Evolutionary conservation across 2,329 filamentous ascomycete species (phyloP).

Genomic region (Penicillium sp.): DNA sequence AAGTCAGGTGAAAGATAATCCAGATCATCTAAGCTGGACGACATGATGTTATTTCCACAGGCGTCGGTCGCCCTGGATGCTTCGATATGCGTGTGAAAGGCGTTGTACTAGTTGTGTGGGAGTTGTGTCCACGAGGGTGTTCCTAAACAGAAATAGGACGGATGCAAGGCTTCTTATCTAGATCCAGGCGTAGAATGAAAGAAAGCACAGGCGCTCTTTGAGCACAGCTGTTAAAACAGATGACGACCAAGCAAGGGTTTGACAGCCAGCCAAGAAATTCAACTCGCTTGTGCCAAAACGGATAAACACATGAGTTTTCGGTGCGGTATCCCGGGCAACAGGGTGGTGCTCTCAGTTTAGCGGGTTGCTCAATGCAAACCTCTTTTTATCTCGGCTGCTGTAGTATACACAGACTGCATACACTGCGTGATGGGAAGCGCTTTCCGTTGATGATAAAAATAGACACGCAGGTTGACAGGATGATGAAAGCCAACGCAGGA

Average conservation of each 20-base stretch:
- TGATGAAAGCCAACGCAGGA: background rate
- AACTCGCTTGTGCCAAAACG: conserved; percentile 3
- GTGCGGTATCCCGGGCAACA: conserved; percentile 15
- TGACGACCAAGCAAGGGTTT: conserved; percentile 2
- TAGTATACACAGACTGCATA: background rate
- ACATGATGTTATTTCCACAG: conserved; percentile 25
- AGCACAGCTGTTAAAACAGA: background rate
- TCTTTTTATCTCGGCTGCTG: background rate
- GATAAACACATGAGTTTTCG: conserved; percentile 2
- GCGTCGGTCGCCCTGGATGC: background rate
- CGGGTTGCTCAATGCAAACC: background rate
- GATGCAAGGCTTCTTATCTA: background rate
- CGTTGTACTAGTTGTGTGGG: no score
- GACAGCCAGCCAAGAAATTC: conserved; percentile 2
- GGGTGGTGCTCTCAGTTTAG: background rate
- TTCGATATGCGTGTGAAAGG: background rate
- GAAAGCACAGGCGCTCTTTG: background rate
- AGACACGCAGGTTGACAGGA: background rate
- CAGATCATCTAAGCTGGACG: conserved; percentile 52
- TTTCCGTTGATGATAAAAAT: background rate
- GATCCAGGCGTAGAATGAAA: background rate
- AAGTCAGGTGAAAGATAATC: conserved; percentile 86
- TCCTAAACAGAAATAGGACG: background rate
- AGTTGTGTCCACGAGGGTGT: background rate
- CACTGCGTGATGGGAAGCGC: background rate